Base-by-base conservation (phyloP, 306 rosid species). In the Chamaecrista fasciculata region DNA sequence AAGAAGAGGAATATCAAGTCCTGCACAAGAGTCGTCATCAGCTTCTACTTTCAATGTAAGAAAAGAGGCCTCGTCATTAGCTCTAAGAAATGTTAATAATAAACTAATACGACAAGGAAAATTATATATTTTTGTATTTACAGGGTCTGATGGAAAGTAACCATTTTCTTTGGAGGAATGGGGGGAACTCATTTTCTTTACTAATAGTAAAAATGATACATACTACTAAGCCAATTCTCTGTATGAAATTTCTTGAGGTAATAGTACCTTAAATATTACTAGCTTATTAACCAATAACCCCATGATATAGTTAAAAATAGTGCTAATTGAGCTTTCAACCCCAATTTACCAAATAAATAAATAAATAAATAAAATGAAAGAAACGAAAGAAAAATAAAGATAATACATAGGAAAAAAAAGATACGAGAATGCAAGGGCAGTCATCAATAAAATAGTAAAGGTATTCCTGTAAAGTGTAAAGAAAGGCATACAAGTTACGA, bases 1-100 rank as follows among this genome's bases (percentile, higher is more conserved):
- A 88, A 66, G 62, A 91, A 70, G 67, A 94, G 92, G 80, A 94
- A 88, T 25, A 66, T 37, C 73, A 94, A 82, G 84, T 90, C 95
- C 98, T 94, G 91, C 92, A 84, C 44, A 74, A 23, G 65, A 76
- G 63, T 74, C 69, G 46, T 42, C 69, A 67, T 85, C 73, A 87
- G 52, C 65, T 76, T 51, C 49, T 61, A 64, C 59, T 49, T 65
- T 70, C 49, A 66, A 80, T 28, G 15, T 62, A n/a, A 62, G 71
- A 67, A 74, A 83, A 26, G 47, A 48, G 28, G 2, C 9, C 11
- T 25, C 53, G 56, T 20, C 56, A 21, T 62, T 67, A 62, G 57
- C 53, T 67, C 40, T 44, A 48, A 61, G 52, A 49, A 77, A 62
- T 19, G 39, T 33, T 33, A 33, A 33, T 33, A 33, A 20, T 62